phyloP scores from a whole-genome alignment of 2,329 filamentous ascomycete genomes.

The Colletotrichum chrysophilum region DNA sequence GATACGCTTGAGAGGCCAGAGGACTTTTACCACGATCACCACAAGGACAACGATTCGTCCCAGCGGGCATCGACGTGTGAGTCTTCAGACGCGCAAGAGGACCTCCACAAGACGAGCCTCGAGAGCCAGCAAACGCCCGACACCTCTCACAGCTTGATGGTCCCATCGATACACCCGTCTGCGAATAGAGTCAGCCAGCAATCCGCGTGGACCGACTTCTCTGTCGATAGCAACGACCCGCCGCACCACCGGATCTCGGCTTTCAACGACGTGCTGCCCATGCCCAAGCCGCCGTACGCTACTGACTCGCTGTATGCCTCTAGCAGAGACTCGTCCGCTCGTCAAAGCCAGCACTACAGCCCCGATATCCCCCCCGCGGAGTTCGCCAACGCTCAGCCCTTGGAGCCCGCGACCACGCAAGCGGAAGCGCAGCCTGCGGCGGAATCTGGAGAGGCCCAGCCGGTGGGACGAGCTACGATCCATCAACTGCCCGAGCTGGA shows the following conservation, averaged over 20 bases:
- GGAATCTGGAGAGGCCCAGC: not conserved
- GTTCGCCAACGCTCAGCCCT: not conserved
- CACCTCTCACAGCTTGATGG: slow-evolving; percentile 49
- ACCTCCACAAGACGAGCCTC: slow-evolving; percentile 12
- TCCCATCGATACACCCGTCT: slow-evolving; percentile 49
- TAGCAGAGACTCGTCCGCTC: slow-evolving; percentile 20
- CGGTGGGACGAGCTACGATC: slow-evolving; percentile 24
- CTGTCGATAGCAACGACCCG: slow-evolving; percentile 57
- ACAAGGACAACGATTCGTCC: slow-evolving; percentile 29
- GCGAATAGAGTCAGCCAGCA: slow-evolving; percentile 58
- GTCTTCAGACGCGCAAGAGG: slow-evolving; percentile 29
- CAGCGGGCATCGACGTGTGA: slow-evolving; percentile 45
- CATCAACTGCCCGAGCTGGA: slow-evolving; percentile 57
- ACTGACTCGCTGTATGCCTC: slow-evolving; percentile 2
- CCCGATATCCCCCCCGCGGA: slow-evolving; percentile 37
- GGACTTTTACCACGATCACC: slow-evolving; percentile 24
- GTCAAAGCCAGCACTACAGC: slow-evolving; percentile 29
- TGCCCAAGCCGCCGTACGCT: slow-evolving; percentile 23
- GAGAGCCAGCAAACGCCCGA: slow-evolving; percentile 31
- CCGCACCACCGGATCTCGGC: slow-evolving; percentile 30
- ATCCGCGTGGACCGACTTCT: slow-evolving; percentile 67
- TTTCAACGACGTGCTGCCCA: slow-evolving; percentile 8
- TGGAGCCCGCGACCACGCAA: not conserved
- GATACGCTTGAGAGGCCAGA: slow-evolving; percentile 34
- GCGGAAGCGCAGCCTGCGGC: not conserved